A percentile compares a stretch with the other conserved stretches of the same genome.
Evolutionary conservation across 2,329 filamentous ascomycete species (phyloP).

Genomic region (Colletotrichum sp.): DNA sequence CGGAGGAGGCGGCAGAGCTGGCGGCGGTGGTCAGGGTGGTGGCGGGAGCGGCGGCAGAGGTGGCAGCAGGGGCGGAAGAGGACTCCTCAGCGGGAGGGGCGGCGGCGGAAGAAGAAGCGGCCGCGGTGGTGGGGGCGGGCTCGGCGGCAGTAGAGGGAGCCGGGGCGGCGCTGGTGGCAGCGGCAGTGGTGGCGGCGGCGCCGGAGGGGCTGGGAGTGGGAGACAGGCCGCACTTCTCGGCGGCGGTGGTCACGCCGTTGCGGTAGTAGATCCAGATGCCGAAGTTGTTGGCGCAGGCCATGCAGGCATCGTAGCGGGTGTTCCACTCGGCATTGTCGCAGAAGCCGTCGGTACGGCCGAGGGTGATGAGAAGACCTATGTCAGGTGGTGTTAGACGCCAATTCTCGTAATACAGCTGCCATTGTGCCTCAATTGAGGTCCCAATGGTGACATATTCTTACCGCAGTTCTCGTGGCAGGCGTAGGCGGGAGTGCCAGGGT

Average conservation of each 20-base stretch:
- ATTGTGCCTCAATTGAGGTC: not conserved
- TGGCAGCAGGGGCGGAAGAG: not conserved
- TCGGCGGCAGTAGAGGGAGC: not conserved
- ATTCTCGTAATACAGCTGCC: not conserved
- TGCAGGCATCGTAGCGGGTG: conserved; percentile 44
- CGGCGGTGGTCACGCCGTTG: conserved; percentile 35
- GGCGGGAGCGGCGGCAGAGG: not conserved
- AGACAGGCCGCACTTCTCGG: conserved; percentile 20
- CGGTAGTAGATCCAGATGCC: conserved; percentile 51
- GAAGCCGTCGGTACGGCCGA: conserved; percentile 36
- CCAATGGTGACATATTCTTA: conserved; percentile 25
- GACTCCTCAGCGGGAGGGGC: not conserved
- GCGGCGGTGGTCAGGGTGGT: not conserved
- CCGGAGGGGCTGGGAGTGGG: conserved; percentile 10
- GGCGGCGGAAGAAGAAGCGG: not conserved
- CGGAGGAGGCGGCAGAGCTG: not conserved
- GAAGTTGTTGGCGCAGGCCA: conserved; percentile 46
- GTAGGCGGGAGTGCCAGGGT: conserved; percentile 47
- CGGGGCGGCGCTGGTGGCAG: not conserved
- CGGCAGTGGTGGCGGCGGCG: not conserved
- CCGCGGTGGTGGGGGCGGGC: not conserved
- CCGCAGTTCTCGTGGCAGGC: conserved; percentile 54
- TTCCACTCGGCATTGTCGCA: conserved; percentile 44
- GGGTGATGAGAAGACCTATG: conserved; percentile 31
- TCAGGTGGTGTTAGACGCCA: not conserved